These are phyloP conservation scores for Fagopyrum homotropicum DNA, from an alignment of 148 eudicot species.

Conservation along the genomic window DNA sequence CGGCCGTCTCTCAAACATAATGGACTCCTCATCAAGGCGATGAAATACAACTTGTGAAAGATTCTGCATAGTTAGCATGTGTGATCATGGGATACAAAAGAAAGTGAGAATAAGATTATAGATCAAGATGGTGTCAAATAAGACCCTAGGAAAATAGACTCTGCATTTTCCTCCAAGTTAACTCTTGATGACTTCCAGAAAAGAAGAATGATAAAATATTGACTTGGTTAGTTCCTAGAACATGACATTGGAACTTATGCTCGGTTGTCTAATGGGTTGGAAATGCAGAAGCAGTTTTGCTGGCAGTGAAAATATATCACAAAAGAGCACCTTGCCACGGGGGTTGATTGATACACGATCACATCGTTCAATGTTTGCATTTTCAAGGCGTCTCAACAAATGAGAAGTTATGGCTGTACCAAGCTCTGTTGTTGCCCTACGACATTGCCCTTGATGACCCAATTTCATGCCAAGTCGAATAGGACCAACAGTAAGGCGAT, in stretches of 20 bases:
- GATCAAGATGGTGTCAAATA: background rate
- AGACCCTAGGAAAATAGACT: background rate
- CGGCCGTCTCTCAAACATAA: constrained; percentile 73
- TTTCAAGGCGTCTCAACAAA: constrained; percentile 61
- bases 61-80: constrained; percentile 2
- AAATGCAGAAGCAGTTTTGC: background rate
- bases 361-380: constrained; percentile 75
- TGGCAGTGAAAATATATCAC: background rate
- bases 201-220: background rate
- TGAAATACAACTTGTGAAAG: constrained; percentile 72
- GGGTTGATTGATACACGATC: constrained; percentile 82
- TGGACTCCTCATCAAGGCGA: constrained; percentile 79
- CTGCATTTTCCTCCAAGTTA: background rate
- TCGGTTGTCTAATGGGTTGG: background rate
- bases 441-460: constrained; percentile 79
- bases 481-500: constrained; percentile 84
- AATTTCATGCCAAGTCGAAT: constrained; percentile 63
- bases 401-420: constrained; percentile 89
- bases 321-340: constrained; percentile 64
- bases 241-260: background rate
- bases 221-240: background rate
- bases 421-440: constrained; percentile 78
- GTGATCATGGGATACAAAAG: background rate
- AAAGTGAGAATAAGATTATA: background rate
- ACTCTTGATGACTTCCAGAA: background rate